Percentiles rank a stretch among this genome's conserved stretches.
Evolutionary conservation across 2,329 filamentous ascomycete species (phyloP).

Genomic region (Pleomassaria siparia): DNA sequence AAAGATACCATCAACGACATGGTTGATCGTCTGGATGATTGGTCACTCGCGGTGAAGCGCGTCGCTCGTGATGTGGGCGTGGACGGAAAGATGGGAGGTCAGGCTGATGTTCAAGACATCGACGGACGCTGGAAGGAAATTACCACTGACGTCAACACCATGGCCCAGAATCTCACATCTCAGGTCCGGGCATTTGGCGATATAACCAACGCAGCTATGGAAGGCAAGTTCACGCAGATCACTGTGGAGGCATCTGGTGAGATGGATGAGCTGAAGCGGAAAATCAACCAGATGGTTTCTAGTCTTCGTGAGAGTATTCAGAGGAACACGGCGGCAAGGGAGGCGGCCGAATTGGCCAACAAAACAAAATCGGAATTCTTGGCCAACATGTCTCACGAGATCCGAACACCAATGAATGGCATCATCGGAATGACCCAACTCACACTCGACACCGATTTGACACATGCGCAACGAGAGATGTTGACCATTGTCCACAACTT

Average conservation of each 20-base stretch:
- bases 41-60: conserved; percentile 93
- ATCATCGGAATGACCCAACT: conserved; percentile 98
- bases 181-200: conserved; percentile 98
- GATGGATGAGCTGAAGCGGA: conserved; percentile 98
- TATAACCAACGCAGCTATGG: conserved; percentile 96
- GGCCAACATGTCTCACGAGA: conserved; percentile 99
- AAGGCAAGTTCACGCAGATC: conserved; percentile 95
- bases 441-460: conserved; percentile 89
- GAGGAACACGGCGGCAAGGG: conserved; percentile 90
- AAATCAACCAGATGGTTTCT: conserved; percentile 99
- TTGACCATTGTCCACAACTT: conserved; percentile 96
- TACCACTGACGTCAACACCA: conserved; percentile 93
- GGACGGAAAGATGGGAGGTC: conserved; percentile 97
- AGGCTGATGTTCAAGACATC: conserved; percentile 90
- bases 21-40: conserved; percentile 92
- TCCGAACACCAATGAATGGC: conserved; percentile 95
- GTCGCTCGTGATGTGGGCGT: conserved; percentile 96
- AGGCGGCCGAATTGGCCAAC: conserved; percentile 94
- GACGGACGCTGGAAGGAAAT: conserved; percentile 98
- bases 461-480: conserved; percentile 96
- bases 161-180: conserved; percentile 80
- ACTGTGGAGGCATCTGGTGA: conserved; percentile 97
- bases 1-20: conserved; percentile 99
- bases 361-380: conserved; percentile 98
- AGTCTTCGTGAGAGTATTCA: conserved; percentile 95